phyloP scores from a whole-genome alignment of 2,329 filamentous ascomycete species.

The Fusarium poae region DNA sequence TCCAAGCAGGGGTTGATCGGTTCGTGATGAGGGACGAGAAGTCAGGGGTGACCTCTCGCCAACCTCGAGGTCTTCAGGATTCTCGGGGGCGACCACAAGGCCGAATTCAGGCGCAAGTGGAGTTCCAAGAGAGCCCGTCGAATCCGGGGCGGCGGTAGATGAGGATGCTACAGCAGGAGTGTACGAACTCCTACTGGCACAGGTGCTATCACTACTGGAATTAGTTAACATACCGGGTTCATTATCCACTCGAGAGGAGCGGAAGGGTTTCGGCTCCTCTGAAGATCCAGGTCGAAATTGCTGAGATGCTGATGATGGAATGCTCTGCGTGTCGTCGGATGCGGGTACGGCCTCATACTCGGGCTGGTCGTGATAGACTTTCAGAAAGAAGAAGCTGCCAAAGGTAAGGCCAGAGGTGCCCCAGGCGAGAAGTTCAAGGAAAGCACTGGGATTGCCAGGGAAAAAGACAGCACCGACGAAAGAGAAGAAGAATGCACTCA shows the following conservation, averaged over 20 bases:
- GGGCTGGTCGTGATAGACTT: conserved; percentile 71
- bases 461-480: conserved; percentile 81
- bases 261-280: conserved; percentile 57
- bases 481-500: conserved; percentile 98
- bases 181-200: conserved; percentile 47
- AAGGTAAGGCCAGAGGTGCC: conserved; percentile 84
- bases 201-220: conserved; percentile 50
- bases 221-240: conserved; percentile 75
- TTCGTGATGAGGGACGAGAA: conserved; percentile 69
- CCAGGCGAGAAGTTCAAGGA: conserved; percentile 82
- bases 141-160: conserved; percentile 37
- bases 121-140: conserved; percentile 42
- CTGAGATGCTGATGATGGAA: conserved; percentile 49
- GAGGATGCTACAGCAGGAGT: conserved; percentile 38
- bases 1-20: conserved; percentile 65
- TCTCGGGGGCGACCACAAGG: conserved; percentile 45
- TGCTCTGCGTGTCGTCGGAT: conserved; percentile 38
- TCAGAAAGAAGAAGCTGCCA: conserved; percentile 85
- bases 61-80: conserved; percentile 58
- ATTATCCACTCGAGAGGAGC: conserved; percentile 56
- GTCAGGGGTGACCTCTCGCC: conserved; percentile 88
- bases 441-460: conserved; percentile 83
- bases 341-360: conserved; percentile 70
- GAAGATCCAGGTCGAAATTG: conserved; percentile 59
- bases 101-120: conserved; percentile 49